phyloP scores from a whole-genome alignment of 1,139 yeast genomes.

The Candida buenavistaensis region DNA sequence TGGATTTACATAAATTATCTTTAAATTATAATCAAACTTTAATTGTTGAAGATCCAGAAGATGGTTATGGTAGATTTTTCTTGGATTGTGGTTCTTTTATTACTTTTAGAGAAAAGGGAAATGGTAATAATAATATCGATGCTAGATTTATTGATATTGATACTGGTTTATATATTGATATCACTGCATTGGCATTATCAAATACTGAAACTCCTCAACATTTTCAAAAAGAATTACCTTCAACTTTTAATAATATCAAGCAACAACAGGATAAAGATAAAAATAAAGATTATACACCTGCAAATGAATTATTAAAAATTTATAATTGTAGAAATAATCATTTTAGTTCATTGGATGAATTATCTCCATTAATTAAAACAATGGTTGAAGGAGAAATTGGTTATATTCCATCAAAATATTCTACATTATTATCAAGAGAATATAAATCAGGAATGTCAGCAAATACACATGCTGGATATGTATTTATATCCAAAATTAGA shows the following conservation, averaged over 20 bases:
- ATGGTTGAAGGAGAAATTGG: constrained; percentile 41
- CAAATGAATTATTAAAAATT: constrained; percentile 20
- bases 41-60: constrained; percentile 27
- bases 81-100: constrained; percentile 34
- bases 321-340: constrained; percentile 37
- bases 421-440: constrained; percentile 30
- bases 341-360: constrained; percentile 22
- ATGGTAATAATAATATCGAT: constrained; percentile 38
- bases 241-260: constrained; percentile 6
- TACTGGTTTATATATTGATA: constrained; percentile 40
- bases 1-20: constrained; percentile 29
- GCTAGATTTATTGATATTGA: constrained; percentile 40
- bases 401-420: constrained; percentile 34
- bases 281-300: constrained; percentile 4
- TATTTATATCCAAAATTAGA: constrained; percentile 32
- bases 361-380: constrained; percentile 27
- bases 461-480: constrained; percentile 22
- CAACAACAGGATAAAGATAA: too few species aligned
- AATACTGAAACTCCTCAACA: constrained; percentile 33
- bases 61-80: constrained; percentile 35
- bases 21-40: constrained; percentile 38
- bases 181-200: constrained; percentile 34
- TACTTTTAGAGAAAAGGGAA: constrained; percentile 30
- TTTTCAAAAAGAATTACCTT: constrained; percentile 18
- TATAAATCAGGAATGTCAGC: constrained; percentile 28